Base-by-base conservation (phyloP, 768 basidiomycete species). In the Zangia roseola region DNA sequence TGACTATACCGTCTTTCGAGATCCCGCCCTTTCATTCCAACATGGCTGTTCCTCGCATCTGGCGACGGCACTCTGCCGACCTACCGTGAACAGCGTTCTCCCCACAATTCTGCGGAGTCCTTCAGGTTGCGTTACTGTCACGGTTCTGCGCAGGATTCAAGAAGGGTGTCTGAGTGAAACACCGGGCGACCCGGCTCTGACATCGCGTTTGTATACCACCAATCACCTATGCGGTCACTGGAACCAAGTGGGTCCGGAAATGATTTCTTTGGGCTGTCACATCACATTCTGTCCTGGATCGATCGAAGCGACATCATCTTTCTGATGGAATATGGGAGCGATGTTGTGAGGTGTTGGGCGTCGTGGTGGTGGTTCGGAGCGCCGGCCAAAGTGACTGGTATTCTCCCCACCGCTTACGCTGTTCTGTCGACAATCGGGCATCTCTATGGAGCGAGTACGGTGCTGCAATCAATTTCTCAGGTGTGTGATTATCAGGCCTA, bases 1-100 rank as follows among this genome's bases (percentile, higher is more conserved):
- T n/a, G n/a, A n/a, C 45, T 59, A 46, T 17, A 17, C 21, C 6
- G 35, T 59, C 33, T 54, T 62, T 16, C 45, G n/a, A 24, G 44
- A 56, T 20, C 25, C 42, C 14, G 31, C 21, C 13, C 10, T 28
- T 24, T 21, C 52, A 4, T 17, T 60, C 20, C 52, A 44, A 40
- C 34, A 47, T 21, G 44, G 37, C 10, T 59, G 17, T 13, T n/a
- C 30, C 6, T 50, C 44, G 14, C 41, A 20, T 17, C 36, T 52
- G n/a, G 46, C 48, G 34, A 25, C 17, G 8, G 33, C 23, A 2
- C 24, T 52, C 10, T 56, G 54, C 23, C 49, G 23, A 6, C 6
- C 49, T 1, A 12, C n/a, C 16, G 2, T 47, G 25, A 37, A 40
- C 26, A 31, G 10, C 34, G 2, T 52, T 12, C 24, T 53, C 2